phyloP scores from a whole-genome alignment of 306 rosid species.

The Herpetospermum pedunculosum region DNA sequence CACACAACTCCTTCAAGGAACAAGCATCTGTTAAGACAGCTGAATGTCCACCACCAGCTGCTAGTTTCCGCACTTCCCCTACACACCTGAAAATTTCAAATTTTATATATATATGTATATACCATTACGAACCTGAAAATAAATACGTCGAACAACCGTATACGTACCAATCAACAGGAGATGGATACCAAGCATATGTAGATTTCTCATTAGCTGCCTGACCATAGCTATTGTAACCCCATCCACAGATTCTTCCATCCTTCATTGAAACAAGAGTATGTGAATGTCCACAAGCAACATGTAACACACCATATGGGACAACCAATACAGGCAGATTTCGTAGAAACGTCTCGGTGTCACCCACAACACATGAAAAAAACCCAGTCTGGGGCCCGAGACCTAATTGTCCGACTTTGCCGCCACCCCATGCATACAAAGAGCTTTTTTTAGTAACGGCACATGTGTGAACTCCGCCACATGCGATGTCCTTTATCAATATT shows the following conservation, averaged over 20 bases:
- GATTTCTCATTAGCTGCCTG: conserved; percentile 90
- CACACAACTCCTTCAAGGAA: conserved; percentile 88
- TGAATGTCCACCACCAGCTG: conserved; percentile 98
- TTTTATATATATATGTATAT: neutral
- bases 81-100: conserved; percentile 49
- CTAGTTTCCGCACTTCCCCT: conserved; percentile 86
- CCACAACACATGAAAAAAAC: conserved; percentile 52
- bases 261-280: conserved; percentile 28
- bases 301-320: conserved; percentile 68
- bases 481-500: conserved; percentile 40
- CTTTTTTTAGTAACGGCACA: conserved; percentile 71
- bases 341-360: conserved; percentile 47
- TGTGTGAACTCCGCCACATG: conserved; percentile 88
- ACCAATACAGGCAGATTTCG: conserved; percentile 68
- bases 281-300: conserved; percentile 83
- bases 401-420: conserved; percentile 81
- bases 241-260: conserved; percentile 88
- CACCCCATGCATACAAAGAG: conserved; percentile 95
- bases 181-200: conserved; percentile 92
- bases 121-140: neutral
- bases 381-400: conserved; percentile 89
- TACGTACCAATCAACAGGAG: conserved; percentile 85
- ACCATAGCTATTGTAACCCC: conserved; percentile 96
- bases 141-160: neutral
- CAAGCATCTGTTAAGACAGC: conserved; percentile 89